Conservation (phyloP, 164 flowering plant genomes). For the Brasenia schreberi region DNA sequence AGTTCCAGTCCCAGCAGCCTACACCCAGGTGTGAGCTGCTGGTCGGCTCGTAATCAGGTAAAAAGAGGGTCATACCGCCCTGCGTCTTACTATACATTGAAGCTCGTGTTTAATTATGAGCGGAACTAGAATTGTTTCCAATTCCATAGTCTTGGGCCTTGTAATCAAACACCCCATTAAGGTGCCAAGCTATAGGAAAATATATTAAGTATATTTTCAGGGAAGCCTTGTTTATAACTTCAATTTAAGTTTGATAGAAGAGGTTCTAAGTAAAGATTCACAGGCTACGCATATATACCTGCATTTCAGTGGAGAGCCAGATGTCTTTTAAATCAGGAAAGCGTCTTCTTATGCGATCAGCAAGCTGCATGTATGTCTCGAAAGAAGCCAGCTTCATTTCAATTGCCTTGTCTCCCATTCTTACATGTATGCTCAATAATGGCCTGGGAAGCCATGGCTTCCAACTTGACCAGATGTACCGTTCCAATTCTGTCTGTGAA, state of each 20-base stretch:
- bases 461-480: conserved; percentile 62
- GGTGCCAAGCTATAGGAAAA: no score
- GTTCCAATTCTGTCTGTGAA: conserved; percentile 32
- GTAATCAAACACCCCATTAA: neutral
- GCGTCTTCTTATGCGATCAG: conserved; percentile 44
- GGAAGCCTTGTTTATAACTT: no score
- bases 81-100: no score
- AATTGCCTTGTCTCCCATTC: conserved; percentile 98
- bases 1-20: no score
- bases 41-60: no score
- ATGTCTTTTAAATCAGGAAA: conserved; percentile 65
- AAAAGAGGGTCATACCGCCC: no score
- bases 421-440: conserved; percentile 82
- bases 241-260: no score
- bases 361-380: conserved; percentile 70
- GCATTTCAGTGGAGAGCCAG: conserved; percentile 98
- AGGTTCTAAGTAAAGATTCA: no score
- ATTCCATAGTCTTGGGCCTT: neutral
- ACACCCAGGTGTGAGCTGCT: no score
- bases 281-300: conserved; percentile 24
- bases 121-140: no score
- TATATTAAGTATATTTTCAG: no score
- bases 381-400: conserved; percentile 91
- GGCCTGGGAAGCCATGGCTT: conserved; percentile 89
- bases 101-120: no score